phyloP scores from a whole-genome alignment of 1,139 yeast species.

The Kurtzmaniella quercitrusa region DNA sequence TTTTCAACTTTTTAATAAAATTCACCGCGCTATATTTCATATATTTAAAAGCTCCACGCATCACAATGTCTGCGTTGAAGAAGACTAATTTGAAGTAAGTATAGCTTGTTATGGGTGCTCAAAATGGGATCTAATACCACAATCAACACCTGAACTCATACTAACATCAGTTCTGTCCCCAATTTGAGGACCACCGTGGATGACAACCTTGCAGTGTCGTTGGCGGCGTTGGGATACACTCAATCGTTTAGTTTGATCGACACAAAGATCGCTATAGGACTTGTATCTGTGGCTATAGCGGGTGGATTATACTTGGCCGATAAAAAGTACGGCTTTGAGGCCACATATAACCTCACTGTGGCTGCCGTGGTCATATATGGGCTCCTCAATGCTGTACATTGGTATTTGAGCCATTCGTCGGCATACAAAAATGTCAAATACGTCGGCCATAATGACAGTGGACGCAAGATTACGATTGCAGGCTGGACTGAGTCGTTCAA shows the following conservation, averaged over 20 bases:
- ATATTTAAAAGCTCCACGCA: not conserved
- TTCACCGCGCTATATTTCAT: too few species aligned
- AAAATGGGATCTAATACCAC: conserved; percentile 12
- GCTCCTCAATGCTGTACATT: conserved; percentile 44
- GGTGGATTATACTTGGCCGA: conserved; percentile 65
- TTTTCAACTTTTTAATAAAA: not conserved
- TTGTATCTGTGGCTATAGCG: conserved; percentile 60
- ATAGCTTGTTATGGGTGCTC: conserved; percentile 4
- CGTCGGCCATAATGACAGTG: conserved; percentile 44
- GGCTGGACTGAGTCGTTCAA: conserved; percentile 38
- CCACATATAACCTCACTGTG: conserved; percentile 29
- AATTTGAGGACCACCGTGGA: conserved; percentile 50
- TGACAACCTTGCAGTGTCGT: conserved; percentile 41
- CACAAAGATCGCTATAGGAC: conserved; percentile 65
- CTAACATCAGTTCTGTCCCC: conserved; percentile 31
- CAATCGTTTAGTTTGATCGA: conserved; percentile 60
- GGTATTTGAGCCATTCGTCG: conserved; percentile 36
- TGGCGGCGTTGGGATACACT: conserved; percentile 56
- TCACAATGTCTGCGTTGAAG: conserved; percentile 20
- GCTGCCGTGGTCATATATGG: conserved; percentile 51
- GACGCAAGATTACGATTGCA: conserved; percentile 33
- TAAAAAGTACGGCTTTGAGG: conserved; percentile 49
- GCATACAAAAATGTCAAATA: conserved; percentile 55
- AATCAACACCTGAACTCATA: too few species aligned
- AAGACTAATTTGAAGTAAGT: conserved; percentile 30